Evolutionary conservation across 78 protist genomes (phyloP), one percentile per base, ranked within the genome.

Genomic region (Dictyostelium citrinum): DNA sequence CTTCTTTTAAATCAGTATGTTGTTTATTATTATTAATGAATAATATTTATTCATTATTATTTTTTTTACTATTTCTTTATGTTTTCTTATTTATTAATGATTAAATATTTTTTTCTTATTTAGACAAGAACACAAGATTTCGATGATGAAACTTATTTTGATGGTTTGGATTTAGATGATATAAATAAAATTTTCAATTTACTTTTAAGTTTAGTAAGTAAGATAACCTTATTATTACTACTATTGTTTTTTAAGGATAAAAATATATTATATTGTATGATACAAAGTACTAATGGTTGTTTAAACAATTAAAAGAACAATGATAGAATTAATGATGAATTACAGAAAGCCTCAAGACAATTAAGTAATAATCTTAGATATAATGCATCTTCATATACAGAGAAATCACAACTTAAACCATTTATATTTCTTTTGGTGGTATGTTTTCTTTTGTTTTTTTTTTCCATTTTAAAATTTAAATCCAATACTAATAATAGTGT

Each of bases 161-260:
- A 58, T 45, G 93, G 93, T 27, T 58, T 88, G 31, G 82, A 88
- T 78, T 37, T 88, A 5, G 31, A 31, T 20, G 86, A 79, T 43
- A 39, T 72, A 29, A 45, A 58, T 55, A 33, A 78, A 27, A 78
- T 79, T 8, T 88, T 88, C 7, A 35, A 77, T 22, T 85, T 37
- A 7, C 43, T 85, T 31, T 29, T 76, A 14, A 17, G 60, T 35
- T 29, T 85, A 5, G 90, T 83, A 83, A 46, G 90, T 71, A 37
- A 12, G 5, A 41, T 22, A 39, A 51, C 17, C 27, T 51, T 49
- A 17, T 51, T 14, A 17, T 51, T n/a, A n/a, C n/a, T n/a, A n/a
- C n/a, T n/a, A n/a, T n/a, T n/a, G n/a, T n/a, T n/a, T n/a, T n/a
- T n/a, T n/a, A n/a, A n/a, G n/a, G n/a, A n/a, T n/a, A n/a, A n/a